Conservation (phyloP, 257 asterid species). For the Anisodus tanguticus region DNA sequence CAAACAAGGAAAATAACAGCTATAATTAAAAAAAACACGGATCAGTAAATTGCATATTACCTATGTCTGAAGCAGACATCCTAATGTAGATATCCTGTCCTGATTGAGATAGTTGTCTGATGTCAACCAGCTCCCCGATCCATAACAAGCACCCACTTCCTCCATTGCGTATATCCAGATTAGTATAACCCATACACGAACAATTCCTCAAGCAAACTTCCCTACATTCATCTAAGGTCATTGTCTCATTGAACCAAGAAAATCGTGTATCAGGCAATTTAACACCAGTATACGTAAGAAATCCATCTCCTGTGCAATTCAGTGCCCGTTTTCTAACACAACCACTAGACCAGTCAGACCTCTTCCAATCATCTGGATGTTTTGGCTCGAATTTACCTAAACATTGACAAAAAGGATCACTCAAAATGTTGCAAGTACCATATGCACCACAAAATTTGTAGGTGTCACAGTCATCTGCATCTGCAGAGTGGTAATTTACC, state of each 20-base stretch:
- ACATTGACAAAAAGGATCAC: constrained; percentile 40
- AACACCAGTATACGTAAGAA: constrained; percentile 30
- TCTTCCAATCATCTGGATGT: constrained; percentile 33
- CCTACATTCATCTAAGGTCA: constrained; percentile 37
- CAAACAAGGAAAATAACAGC: neutral
- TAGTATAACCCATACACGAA: constrained; percentile 44
- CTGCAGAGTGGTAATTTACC: constrained; percentile 23
- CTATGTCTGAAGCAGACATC: constrained; percentile 41
- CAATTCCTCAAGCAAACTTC: constrained; percentile 42
- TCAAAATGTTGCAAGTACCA: constrained; percentile 37
- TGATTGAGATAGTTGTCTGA: neutral
- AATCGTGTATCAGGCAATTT: constrained; percentile 43
- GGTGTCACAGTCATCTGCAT: constrained; percentile 40
- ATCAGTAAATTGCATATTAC: constrained; percentile 27
- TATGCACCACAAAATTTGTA: constrained; percentile 38
- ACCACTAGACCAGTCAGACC: constrained; percentile 40
- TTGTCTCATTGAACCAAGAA: constrained; percentile 33
- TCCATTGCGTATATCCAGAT: constrained; percentile 26
- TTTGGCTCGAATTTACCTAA: constrained; percentile 39
- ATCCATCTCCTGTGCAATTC: constrained; percentile 39
- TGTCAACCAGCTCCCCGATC: constrained; percentile 41
- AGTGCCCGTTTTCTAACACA: constrained; percentile 36
- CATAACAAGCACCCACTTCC: constrained; percentile 50
- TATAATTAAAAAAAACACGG: neutral
- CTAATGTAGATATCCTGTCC: constrained; percentile 41